Conservation (phyloP, 768 basidiomycete species). For the Russula abietina region DNA sequence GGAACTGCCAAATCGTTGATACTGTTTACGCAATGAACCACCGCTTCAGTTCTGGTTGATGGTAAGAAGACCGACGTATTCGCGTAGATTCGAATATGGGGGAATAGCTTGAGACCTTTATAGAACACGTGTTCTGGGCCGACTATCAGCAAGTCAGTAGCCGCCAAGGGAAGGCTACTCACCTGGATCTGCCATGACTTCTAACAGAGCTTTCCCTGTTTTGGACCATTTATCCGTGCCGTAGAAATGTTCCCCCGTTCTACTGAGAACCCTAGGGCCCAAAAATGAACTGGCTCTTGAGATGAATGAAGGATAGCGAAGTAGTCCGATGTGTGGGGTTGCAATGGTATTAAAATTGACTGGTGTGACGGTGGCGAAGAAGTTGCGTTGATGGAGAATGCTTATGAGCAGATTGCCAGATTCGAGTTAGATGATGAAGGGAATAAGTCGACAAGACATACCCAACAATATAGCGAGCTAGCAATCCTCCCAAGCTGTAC, state of each 20-base stretch:
- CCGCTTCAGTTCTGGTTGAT: neutral
- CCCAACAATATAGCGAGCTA: conserved; percentile 76
- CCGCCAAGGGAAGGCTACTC: neutral
- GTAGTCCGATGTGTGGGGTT: conserved; percentile 77
- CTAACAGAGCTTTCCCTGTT: conserved; percentile 58
- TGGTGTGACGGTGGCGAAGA: conserved; percentile 66
- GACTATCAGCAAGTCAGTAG: neutral
- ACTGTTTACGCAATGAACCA: conserved; percentile 30
- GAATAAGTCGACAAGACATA: conserved; percentile 29
- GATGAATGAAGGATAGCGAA: conserved; percentile 52
- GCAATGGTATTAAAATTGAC: conserved; percentile 81
- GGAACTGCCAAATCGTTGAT: conserved; percentile 78
- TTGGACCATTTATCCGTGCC: conserved; percentile 62
- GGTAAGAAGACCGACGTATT: conserved; percentile 53
- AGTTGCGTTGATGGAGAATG: conserved; percentile 56
- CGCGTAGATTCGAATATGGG: conserved; percentile 69
- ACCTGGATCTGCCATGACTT: conserved; percentile 80
- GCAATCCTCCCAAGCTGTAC: conserved; percentile 75
- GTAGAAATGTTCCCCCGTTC: conserved; percentile 65
- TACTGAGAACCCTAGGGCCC: conserved; percentile 63
- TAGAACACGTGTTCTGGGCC: conserved; percentile 65
- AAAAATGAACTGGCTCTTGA: conserved; percentile 48
- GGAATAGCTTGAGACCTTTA: conserved; percentile 60
- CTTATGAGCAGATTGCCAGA: conserved; percentile 34
- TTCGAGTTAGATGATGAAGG: neutral